Evolutionary conservation across 2,329 filamentous ascomycete genomes (phyloP).

Genomic region (Cladophialophora bantiana): DNA sequence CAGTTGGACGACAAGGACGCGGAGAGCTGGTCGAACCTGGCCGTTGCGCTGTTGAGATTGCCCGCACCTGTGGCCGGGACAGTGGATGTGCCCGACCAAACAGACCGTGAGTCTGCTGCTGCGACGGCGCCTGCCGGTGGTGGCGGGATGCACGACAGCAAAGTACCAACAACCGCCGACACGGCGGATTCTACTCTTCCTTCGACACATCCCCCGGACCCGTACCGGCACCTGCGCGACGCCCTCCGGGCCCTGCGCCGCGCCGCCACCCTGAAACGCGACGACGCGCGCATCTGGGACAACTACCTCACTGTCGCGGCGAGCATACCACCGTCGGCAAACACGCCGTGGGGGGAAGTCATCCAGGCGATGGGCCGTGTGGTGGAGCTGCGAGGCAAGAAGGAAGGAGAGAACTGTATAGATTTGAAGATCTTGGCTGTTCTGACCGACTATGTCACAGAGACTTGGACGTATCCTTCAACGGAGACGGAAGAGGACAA

Average conservation of each 20-base stretch:
- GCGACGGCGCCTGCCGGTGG: conserved; percentile 43
- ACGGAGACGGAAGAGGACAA: conserved; percentile 8
- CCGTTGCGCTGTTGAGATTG: conserved; percentile 74
- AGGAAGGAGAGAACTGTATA: conserved; percentile 76
- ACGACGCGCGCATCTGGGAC: conserved; percentile 94
- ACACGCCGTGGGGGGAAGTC: conserved; percentile 72
- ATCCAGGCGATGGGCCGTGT: conserved; percentile 76
- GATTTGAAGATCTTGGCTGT: conserved; percentile 75
- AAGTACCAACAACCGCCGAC: not conserved
- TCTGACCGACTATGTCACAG: conserved; percentile 74
- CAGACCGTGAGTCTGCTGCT: not conserved
- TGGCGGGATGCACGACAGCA: not conserved
- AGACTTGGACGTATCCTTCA: conserved; percentile 49
- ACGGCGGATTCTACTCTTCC: conserved; percentile 39
- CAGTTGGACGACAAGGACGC: conserved; percentile 87
- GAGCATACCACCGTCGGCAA: conserved; percentile 68
- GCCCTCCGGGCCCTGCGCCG: conserved; percentile 85
- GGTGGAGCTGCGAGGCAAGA: conserved; percentile 72
- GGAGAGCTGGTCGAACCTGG: conserved; percentile 93
- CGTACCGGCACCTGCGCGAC: conserved; percentile 72
- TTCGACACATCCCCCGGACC: conserved; percentile 46
- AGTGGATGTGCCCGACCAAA: not conserved
- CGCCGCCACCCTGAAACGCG: conserved; percentile 80
- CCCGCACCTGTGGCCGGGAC: conserved; percentile 38
- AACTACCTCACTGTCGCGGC: conserved; percentile 90